Conservation (phyloP, 2,329 filamentous ascomycete species). For the Chaetomium sp. region DNA sequence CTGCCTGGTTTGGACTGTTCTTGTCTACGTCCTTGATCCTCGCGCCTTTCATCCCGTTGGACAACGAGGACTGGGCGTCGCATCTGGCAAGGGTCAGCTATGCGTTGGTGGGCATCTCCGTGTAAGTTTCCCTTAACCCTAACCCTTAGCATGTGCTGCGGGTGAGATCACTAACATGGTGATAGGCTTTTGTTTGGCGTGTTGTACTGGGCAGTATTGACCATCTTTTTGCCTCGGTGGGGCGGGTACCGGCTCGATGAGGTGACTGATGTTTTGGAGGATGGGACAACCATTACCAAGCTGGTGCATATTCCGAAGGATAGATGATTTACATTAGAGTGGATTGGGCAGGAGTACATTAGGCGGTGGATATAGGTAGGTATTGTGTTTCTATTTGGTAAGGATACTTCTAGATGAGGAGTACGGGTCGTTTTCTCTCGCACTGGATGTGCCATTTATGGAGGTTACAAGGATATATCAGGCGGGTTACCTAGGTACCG, state of each 20-base stretch:
- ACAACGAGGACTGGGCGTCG: constrained; percentile 36
- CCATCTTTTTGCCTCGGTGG: constrained; percentile 51
- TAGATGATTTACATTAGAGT: not conserved
- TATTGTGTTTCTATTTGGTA: too few relatives aligned
- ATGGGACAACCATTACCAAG: constrained; percentile 61
- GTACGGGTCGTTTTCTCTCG: too few relatives aligned
- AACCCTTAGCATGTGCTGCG: not conserved
- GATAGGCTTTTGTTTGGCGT: constrained; percentile 44
- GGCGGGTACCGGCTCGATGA: constrained; percentile 58
- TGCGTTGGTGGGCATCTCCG: constrained; percentile 44
- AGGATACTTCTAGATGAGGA: too few relatives aligned
- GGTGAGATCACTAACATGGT: not conserved
- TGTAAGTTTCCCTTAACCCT: constrained; percentile 35
- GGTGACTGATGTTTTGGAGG: constrained; percentile 49
- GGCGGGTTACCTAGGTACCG: too few relatives aligned
- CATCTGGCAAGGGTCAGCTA: constrained; percentile 48
- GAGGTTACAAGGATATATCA: too few relatives aligned
- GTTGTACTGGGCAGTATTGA: constrained; percentile 64
- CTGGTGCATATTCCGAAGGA: constrained; percentile 34
- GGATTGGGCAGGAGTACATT: too few relatives aligned
- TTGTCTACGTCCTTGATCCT: constrained; percentile 50
- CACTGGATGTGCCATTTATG: too few relatives aligned
- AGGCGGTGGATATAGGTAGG: too few relatives aligned
- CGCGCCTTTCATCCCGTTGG: constrained; percentile 57
- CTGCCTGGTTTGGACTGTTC: constrained; percentile 48